Evolutionary conservation across 2,329 filamentous ascomycete genomes (phyloP).

Genomic region (Trichoderma aggressivum): DNA sequence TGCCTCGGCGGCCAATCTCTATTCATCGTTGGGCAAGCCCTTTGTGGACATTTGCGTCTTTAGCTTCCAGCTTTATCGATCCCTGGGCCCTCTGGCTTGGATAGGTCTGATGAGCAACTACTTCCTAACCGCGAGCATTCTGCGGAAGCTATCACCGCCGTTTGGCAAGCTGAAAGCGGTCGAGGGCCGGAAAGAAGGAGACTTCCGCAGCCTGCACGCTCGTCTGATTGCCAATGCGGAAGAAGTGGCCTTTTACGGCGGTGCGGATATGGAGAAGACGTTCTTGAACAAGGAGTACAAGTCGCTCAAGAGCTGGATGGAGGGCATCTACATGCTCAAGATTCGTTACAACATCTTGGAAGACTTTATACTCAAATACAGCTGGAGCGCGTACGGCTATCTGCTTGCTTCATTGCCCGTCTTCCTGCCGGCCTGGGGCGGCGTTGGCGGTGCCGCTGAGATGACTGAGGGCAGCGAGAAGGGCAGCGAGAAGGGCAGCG

Average conservation of each 20-base stretch:
- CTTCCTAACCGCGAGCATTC: constrained; percentile 85
- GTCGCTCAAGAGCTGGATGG: constrained; percentile 94
- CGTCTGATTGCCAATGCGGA: constrained; percentile 94
- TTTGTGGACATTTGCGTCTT: constrained; percentile 97
- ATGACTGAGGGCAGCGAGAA: constrained; percentile 50
- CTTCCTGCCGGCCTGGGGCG: constrained; percentile 92
- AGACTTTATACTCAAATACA: constrained; percentile 97
- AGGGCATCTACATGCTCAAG: constrained; percentile 95
- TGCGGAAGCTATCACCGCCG: constrained; percentile 84
- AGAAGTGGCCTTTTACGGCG: constrained; percentile 96
- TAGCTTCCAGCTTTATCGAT: constrained; percentile 94
- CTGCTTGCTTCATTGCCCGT: constrained; percentile 88
- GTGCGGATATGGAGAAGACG: constrained; percentile 89
- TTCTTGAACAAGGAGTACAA: constrained; percentile 91
- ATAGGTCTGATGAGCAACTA: constrained; percentile 88
- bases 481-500: constrained; percentile 53
- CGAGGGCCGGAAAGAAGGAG: constrained; percentile 90
- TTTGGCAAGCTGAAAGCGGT: constrained; percentile 97
- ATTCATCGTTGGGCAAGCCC: constrained; percentile 96
- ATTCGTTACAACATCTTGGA: constrained; percentile 99
- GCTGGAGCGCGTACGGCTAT: constrained; percentile 97
- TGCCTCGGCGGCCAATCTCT: constrained; percentile 83
- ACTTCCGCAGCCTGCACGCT: constrained; percentile 88
- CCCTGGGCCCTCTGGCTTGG: constrained; percentile 82
- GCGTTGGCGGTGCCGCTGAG: constrained; percentile 71